phyloP scores from a whole-genome alignment of 768 basidiomycete species.

The Lepiota brunneoincarnata region DNA sequence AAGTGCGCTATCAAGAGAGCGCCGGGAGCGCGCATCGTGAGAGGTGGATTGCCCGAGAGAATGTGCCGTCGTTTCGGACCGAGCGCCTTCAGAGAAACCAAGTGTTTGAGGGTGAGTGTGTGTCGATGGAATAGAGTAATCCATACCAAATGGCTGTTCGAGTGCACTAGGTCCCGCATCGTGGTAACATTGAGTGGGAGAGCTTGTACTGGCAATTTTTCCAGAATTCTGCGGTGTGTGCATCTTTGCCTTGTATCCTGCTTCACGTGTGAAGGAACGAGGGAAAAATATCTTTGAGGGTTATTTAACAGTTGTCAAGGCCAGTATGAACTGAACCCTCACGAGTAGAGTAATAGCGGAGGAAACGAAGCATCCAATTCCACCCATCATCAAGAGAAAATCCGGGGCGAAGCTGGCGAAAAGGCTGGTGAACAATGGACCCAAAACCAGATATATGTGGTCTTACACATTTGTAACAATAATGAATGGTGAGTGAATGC shows the following conservation, averaged over 20 bases:
- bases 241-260: constrained; percentile 53
- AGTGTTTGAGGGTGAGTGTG: constrained; percentile 20
- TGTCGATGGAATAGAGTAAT: constrained; percentile 13
- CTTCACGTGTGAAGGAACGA: constrained; percentile 63
- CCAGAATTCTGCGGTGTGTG: constrained; percentile 21
- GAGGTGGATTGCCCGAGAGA: not conserved
- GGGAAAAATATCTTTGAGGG: constrained; percentile 69
- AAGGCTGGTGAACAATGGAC: not conserved
- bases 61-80: not conserved
- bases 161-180: constrained; percentile 12
- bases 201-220: constrained; percentile 26
- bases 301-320: not conserved
- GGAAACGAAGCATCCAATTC: constrained; percentile 74
- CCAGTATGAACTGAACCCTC: constrained; percentile 20
- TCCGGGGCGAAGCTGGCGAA: constrained; percentile 60
- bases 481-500: constrained; percentile 43
- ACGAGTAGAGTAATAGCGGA: constrained; percentile 80
- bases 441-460: not conserved
- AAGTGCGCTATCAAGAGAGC: constrained; percentile 27
- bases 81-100: constrained; percentile 19
- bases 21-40: constrained; percentile 11
- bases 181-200: constrained; percentile 24
- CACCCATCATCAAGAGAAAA: constrained; percentile 68
- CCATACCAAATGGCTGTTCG: constrained; percentile 13
- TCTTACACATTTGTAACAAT: constrained; percentile 60